These are phyloP conservation scores for Quercus dentata DNA, from an alignment of 306 rosid genomes.

Conservation along the genomic window DNA sequence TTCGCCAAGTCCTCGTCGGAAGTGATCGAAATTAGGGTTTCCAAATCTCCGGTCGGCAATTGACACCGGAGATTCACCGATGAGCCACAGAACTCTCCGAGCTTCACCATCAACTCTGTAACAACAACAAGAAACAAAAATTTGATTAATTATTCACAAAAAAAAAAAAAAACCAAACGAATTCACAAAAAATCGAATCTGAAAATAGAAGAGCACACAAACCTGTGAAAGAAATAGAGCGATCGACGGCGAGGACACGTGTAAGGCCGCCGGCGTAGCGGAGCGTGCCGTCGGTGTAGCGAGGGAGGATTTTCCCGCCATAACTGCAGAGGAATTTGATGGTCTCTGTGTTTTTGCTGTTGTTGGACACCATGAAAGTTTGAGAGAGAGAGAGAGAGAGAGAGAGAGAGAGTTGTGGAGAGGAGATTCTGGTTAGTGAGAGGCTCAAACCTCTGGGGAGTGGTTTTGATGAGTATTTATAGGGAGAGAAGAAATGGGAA, in stretches of 20 bases:
- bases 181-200: background rate
- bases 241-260: conserved; percentile 64
- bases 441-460: conserved; percentile 36
- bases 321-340: conserved; percentile 80
- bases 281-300: conserved; percentile 60
- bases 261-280: conserved; percentile 88
- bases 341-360: background rate
- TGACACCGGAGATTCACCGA: conserved; percentile 56
- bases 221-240: conserved; percentile 69
- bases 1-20: conserved; percentile 71
- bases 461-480: conserved; percentile 42
- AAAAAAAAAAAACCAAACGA: background rate
- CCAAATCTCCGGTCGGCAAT: conserved; percentile 75
- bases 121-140: background rate
- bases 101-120: conserved; percentile 70
- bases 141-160: background rate
- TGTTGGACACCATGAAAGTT: conserved; percentile 20
- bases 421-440: background rate
- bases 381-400: background rate
- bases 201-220: background rate
- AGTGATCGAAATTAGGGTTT: conserved; percentile 63
- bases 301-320: conserved; percentile 82
- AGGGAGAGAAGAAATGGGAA: background rate
- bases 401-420: background rate
- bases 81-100: conserved; percentile 61